Evolutionary conservation across 805 yeast genomes (phyloP), one percentile per base, ranked within the genome.

Genomic region (Spathaspora hagerdaliae): DNA sequence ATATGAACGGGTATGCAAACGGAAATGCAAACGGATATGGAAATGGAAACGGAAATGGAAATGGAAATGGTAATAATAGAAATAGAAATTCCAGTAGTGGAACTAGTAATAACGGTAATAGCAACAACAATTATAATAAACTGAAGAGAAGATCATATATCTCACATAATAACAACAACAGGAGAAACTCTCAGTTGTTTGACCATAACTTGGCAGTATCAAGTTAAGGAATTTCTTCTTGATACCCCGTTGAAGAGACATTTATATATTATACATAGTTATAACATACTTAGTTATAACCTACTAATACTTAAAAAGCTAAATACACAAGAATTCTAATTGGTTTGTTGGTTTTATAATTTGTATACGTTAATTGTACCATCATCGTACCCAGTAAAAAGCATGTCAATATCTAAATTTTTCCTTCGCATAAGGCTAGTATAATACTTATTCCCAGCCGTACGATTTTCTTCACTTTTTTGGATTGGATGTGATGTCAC

Each of bases 321-420:
- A 19, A 19, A 29, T 29, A 29, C 12, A 29, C 9, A 29, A 29
- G 32, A 9, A 9, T 29, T 29, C 32, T 29, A 29, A 2, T 29
- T 2, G 32, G 12, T 29, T 29, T 19, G 35, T 32, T 32, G 13
- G 35, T 2, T 32, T 14, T 12, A n/a, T n/a, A 41, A 9, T 37
- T 27, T 44, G 55, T 71, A 75, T 9, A 77, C 58, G 10, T 66
- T 67, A 2, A 81, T 64, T 2, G 79, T 65, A 2, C 85, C 84
- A 50, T 81, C 84, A 41, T 75, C 78, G 39, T 75, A 80, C 0
- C 80, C 85, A 1, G 73, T 69, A 5, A 79, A 40, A 31, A 50
- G 15, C 6, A 48, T 11, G 11, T 39, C 11, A 4, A 41, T 14
- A 31, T 34, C 38, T 10, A 36, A 31, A 27, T 53, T 52, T 42